phyloP scores from a whole-genome alignment of 1,139 yeast genomes.

The Pichia sp. region DNA sequence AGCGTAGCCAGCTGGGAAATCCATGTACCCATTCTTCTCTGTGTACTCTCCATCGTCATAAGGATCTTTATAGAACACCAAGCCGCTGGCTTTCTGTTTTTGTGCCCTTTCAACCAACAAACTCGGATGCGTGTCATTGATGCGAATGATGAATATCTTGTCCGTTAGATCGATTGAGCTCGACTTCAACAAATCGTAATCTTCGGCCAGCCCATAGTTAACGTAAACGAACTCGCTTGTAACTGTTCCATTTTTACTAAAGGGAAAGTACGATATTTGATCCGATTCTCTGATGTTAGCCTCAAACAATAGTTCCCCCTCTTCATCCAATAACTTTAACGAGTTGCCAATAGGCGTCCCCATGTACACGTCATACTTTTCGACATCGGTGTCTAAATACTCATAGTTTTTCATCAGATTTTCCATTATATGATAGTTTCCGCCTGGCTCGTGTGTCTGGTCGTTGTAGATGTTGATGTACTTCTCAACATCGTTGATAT shows the following conservation, averaged over 20 bases:
- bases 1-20: conserved; percentile 46
- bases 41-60: conserved; percentile 43
- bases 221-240: conserved; percentile 30
- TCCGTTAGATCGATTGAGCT: conserved; percentile 26
- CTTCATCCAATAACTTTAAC: conserved; percentile 39
- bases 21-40: conserved; percentile 35
- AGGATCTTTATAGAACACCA: conserved; percentile 37
- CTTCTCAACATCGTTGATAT: conserved; percentile 31
- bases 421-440: conserved; percentile 37
- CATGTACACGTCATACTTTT: conserved; percentile 54
- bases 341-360: conserved; percentile 48
- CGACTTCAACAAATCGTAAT: conserved; percentile 27
- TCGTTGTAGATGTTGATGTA: conserved; percentile 38
- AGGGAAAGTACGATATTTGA: conserved; percentile 38
- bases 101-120: conserved; percentile 33
- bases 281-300: conserved; percentile 52
- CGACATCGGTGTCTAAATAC: conserved; percentile 41
- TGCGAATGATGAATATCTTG: conserved; percentile 32
- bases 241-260: conserved; percentile 35
- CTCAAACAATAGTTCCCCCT: conserved; percentile 24
- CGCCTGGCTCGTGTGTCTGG: conserved; percentile 40
- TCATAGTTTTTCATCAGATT: conserved; percentile 15
- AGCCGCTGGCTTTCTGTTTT: conserved; percentile 32
- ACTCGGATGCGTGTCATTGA: conserved; percentile 32
- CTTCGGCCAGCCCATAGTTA: conserved; percentile 34